Conservation (phyloP, 805 yeast genomes). For the Saccharomycopsis sp. region DNA sequence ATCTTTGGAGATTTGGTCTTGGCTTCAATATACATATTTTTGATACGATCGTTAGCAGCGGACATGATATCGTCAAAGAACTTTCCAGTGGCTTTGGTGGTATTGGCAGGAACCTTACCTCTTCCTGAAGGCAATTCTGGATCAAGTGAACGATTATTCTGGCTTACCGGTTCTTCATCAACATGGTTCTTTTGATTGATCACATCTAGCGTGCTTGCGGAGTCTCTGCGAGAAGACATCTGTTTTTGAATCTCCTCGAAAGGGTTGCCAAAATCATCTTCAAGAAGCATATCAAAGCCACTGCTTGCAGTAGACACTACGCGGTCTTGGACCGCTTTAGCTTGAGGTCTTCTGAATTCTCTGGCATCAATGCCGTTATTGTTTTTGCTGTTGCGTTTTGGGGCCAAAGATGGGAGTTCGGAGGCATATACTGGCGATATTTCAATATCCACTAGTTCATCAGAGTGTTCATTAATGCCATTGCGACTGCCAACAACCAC, state of each 20-base stretch:
- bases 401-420: neutral
- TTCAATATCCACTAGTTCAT: conserved; percentile 4
- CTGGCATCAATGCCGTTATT: neutral
- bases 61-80: neutral
- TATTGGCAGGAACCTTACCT: neutral
- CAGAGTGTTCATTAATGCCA: neutral
- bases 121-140: neutral
- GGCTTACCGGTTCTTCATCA: neutral
- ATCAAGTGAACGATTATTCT: neutral
- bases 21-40: neutral
- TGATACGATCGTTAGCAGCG: neutral
- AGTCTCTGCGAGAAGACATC: neutral
- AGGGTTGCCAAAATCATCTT: neutral
- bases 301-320: neutral
- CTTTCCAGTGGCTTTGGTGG: neutral
- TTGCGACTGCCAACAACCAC: conserved; percentile 1
- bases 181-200: neutral
- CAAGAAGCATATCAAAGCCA: neutral
- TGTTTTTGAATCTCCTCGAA: neutral
- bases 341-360: neutral
- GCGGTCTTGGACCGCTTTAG: neutral
- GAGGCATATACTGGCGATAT: conserved; percentile 6
- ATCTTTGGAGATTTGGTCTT: neutral
- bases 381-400: neutral
- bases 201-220: neutral